Evolutionary conservation across 176 grass and related monocot species (phyloP), one percentile per base, ranked within the genome.

Genomic region (Raddia distichophylla): DNA sequence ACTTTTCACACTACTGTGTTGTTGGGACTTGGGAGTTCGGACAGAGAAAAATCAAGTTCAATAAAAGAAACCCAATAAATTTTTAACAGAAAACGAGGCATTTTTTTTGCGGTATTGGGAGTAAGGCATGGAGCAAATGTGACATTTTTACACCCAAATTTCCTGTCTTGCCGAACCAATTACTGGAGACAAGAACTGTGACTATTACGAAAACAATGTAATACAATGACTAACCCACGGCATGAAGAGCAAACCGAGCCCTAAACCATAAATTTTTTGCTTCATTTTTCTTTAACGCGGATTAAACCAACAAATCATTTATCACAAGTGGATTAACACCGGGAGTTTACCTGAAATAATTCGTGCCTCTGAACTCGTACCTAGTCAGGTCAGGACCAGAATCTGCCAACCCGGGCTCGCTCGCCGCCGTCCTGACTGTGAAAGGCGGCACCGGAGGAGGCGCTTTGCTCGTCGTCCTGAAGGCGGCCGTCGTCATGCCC

Each of bases 301-400:
- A 67, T 59, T 2, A 50, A 74, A 19, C 27, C 15, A 59, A 52
- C 5, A 61, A 64, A 14, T 16, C 10, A 70, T 18, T 8, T 51
- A 44, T 69, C 27, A 42, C 32, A 32, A 70, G 43, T 15, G 69
- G 53, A 42, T 50, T 17, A 40, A 50, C 22, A 10, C 7, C 35
- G 57, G 34, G 56, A 33, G 56, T 63, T 10, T 69, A 88, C 86
- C 86, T 80, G 75, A 80, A 80, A 75, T 83, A 79, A 68, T 89
- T 86, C 1, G 73, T 18, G 49, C 78, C 42, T 85, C 87, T 82
- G 78, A 86, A 86, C 71, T 87, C 84, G 56, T 65, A 65, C 76
- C 64, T 87, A 7, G 50, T 91, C 37, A 76, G 55, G 49, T 84
- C 89, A 69, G 76, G 71, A 44, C 49, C 50, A 15, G 22, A 62